A percentile compares a stretch with the other conserved stretches of the same genome.
Evolutionary conservation across 331 rosid species (phyloP).

Genomic region (Phaseolus coccineus): DNA sequence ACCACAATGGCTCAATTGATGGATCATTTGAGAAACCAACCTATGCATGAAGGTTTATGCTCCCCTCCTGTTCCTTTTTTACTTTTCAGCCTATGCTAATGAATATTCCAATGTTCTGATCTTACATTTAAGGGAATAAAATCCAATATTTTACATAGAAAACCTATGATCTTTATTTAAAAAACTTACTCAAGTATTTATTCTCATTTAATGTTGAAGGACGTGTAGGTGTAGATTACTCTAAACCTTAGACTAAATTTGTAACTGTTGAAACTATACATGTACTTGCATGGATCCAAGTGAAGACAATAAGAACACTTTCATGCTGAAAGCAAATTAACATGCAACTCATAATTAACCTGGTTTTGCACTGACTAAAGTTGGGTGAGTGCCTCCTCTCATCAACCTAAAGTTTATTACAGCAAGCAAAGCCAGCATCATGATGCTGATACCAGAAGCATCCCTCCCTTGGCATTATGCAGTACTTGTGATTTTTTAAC

Average conservation of each 20-base stretch:
- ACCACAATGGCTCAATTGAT: constrained; percentile 14
- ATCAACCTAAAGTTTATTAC: background rate
- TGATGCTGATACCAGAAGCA: constrained; percentile 22
- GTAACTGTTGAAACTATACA: background rate
- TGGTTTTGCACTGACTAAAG: constrained; percentile 18
- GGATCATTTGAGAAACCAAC: constrained; percentile 18
- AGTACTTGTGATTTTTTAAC: background rate
- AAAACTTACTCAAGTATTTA: background rate
- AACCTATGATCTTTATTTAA: too few relatives aligned
- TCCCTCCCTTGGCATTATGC: constrained; percentile 27
- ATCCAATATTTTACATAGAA: background rate
- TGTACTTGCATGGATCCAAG: background rate
- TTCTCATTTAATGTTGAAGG: background rate
- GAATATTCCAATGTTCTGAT: constrained; percentile 34
- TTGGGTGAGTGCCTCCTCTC: background rate
- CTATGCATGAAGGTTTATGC: constrained; percentile 8
- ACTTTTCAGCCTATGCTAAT: constrained; percentile 2
- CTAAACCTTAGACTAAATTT: background rate
- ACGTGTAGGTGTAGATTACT: background rate
- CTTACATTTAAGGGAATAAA: constrained; percentile 6
- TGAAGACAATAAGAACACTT: constrained; percentile 24
- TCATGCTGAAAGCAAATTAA: constrained; percentile 38
- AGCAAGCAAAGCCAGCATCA: constrained; percentile 25
- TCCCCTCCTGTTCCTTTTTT: background rate
- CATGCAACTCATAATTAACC: constrained; percentile 18